phyloP scores from a whole-genome alignment of 352 stramenopile species.

The Phytophthora multivora region DNA sequence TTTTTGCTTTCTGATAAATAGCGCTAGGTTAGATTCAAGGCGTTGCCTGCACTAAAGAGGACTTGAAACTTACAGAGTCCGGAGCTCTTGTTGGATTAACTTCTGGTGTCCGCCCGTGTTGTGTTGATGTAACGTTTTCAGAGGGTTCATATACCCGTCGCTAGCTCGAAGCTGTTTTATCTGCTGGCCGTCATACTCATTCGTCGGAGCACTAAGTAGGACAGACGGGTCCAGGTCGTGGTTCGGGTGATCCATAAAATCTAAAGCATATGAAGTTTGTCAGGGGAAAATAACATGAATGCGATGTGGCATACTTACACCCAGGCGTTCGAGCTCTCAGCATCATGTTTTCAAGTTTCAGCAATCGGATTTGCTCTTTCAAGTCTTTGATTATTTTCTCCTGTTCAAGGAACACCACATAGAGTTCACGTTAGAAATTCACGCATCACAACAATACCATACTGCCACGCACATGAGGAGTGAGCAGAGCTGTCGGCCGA shows the following conservation, averaged over 20 bases:
- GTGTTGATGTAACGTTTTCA: slow-evolving; percentile 4
- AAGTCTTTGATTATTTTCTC: slow-evolving; percentile 76
- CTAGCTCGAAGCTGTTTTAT: slow-evolving; percentile 1
- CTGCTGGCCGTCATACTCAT: background rate
- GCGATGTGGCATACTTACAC: slow-evolving; percentile 36
- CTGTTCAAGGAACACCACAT: slow-evolving; percentile 20
- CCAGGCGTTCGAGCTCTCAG: slow-evolving; percentile 65
- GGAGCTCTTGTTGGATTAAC: slow-evolving; percentile 12
- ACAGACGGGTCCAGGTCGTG: slow-evolving; percentile 1
- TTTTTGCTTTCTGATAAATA: slow-evolving; percentile 20
- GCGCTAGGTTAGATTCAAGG: background rate
- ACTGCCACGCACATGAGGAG: slow-evolving; percentile 49
- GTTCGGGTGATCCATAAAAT: slow-evolving; percentile 53
- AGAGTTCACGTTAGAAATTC: background rate
- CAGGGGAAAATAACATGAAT: background rate
- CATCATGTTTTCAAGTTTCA: slow-evolving; percentile 78
- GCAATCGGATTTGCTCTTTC: slow-evolving; percentile 66
- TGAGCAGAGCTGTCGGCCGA: slow-evolving; percentile 61
- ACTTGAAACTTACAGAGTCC: slow-evolving; percentile 17
- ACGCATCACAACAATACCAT: background rate
- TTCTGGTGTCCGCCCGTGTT: slow-evolving; percentile 3
- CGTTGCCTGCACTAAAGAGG: background rate
- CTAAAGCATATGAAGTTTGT: slow-evolving; percentile 14
- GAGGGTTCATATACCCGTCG: background rate
- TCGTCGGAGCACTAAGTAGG: background rate